Base-by-base conservation (phyloP, 2,329 filamentous ascomycete genomes). In the Tolypocladium pustulatum region DNA sequence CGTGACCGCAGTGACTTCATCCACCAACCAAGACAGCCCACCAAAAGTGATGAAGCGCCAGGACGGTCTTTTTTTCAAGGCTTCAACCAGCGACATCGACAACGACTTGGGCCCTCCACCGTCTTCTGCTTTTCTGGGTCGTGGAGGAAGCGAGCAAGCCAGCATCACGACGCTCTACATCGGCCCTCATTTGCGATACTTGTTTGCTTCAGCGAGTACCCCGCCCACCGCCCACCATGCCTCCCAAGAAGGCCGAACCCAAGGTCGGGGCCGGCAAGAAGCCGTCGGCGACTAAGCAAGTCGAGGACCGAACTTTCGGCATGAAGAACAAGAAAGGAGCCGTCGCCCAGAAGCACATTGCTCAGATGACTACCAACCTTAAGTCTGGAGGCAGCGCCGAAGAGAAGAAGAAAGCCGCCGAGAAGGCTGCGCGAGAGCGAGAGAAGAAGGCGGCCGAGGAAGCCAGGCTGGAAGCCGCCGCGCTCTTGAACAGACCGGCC, bases 251-350 rank as follows among this genome's bases (percentile, higher is more conserved):
- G 67, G 72, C 75, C 59, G 79, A 83, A 22, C 49, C 49, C 58
- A 79, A 83, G 65, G 76, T 68, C 58, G 76, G 68, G 58, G 78
- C 68, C 65, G 78, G 76, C 72, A 85, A 85, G 76, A 83, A 82
- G 76, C 72, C 77, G 58, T 71, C 77, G 27, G 73, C 77, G 60
- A 67, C 77, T 66, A 91, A 91, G 77, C 69, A 80, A 52, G 89
- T 91, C 63, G 91, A 94, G 63, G 94, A 99, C 80, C 94, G 93
- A 78, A 96, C 94, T 55, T 99, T 99, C 81, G 94, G 94, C 68
- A 97, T 99, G 94, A 99, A 99, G 79, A 99, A 99, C 72, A 99
- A 99, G 81, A 99, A 97, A 81, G 94, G 94, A 66, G 88, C 85
- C 59, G 87, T 85, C 57, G 93, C 91, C 58, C 90, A 97, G 77